Evolutionary conservation across 2,329 filamentous ascomycete genomes (phyloP), one percentile per base, ranked within the genome.

Genomic region (Diaporthe sp.): DNA sequence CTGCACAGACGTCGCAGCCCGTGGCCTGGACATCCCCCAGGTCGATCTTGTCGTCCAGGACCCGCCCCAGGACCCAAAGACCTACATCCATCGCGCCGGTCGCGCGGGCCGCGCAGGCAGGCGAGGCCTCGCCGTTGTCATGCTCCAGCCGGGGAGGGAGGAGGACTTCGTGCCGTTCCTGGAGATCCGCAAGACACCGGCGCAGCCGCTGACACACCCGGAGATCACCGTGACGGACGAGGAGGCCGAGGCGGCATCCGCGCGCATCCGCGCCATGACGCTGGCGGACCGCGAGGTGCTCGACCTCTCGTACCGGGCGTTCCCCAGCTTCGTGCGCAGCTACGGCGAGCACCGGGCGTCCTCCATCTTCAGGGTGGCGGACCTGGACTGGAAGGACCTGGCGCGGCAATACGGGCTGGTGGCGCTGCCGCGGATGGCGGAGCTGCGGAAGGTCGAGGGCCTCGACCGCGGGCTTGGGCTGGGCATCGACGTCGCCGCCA

Each of bases 1-100:
- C 9, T 98, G 96, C 9, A 98, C 97, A 25, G 96, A 98, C 82
- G 92, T 98, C 37, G 95, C 96, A 3, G 95, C 96, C 2, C 92
- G 96, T 73, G 96, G 96, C 22, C 89, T 98, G 3, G 96, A 98
- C 82, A 97, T 98, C 71, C 95, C 96, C 0, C 92, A 95, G 72
- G 95, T 98, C 58, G 96, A 98, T 82, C 89, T 98, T 0, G 96
- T 98, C 4, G 90, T 98, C 3, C 96, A 98, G 82, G 96, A 98
- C 82, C 94, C 80, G 85, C 95, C 81, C 1, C 95, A 93, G 55
- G 96, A 98, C 80, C 95, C 96, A 0, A 98, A 98, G 83, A 95
- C 94, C 15, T 98, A 98, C 81, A 95, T 99, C 76, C 97, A 99
- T 84, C 93, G 97, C 7, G 94, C 97, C 39, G 97, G 97, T 1